Evolutionary conservation across 805 yeast genomes (phyloP), one percentile per base, ranked within the genome.

Genomic region (Brettanomyces nanus): DNA sequence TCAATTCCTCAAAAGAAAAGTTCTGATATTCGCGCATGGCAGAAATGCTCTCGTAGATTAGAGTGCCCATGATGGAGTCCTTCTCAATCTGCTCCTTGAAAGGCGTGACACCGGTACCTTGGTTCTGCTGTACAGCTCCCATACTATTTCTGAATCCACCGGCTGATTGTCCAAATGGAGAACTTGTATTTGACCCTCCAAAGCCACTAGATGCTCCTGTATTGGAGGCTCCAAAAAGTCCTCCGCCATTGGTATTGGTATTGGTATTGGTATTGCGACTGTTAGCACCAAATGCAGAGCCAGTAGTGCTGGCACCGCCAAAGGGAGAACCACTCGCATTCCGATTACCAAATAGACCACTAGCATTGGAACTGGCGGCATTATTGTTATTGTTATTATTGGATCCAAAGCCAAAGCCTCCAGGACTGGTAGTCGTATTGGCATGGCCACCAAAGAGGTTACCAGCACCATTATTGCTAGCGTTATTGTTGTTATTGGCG

Each of bases 21-120:
- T 78, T 77, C 49, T 71, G 72, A 56, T 90, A 92, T 58, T 86
- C 95, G 4, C 95, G 95, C 97, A 92, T 89, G 32, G 85, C 73
- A 9, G 84, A 66, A 44, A 92, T 81, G 48, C 77, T 77, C 59
- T 90, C 85, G 61, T 68, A 89, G 35, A 68, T 61, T 39, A 76
- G 78, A 17, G 68, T 64, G 5, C 73, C 71, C 23, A 76, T 72
- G 10, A 77, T 65, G 7, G 63, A 45, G 52, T 89, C 97, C 51
- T 81, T 83, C 56, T 90, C 97, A 26, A 69, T 66, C 46, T 60
- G 69, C 6, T 87, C 71, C 36, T 75, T 67, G 55, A 78, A 89
- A 1, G 95, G 90, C 48, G 71, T 76, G 6, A 69, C 61, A 0
- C 80, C 73, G 4, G 95, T 80, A 25, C 95, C 95, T 45, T 76